Evolutionary conservation across 768 basidiomycete genomes (phyloP), one percentile per base, ranked within the genome.

Genomic region (Boletus pseudopeckii): DNA sequence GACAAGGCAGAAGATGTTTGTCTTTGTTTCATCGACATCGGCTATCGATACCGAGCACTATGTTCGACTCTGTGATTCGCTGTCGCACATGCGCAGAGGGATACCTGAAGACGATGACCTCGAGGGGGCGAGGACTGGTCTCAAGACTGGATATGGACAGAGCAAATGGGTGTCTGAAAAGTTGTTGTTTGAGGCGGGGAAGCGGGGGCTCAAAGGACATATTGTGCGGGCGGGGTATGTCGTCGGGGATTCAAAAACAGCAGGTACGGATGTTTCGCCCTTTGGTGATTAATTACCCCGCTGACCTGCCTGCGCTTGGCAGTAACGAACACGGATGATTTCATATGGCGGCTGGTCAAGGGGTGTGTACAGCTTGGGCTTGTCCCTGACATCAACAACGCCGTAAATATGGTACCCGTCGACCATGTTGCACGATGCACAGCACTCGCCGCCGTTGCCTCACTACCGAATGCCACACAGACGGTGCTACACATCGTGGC

Each of bases 321-420:
- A 92, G 95, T 98, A 4, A 98, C 96, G 13, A 99, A 99, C 73
- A 98, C 97, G 33, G 96, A 99, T 62, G 97, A 99, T 69, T 99
- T 99, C 72, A 83, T 99, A 52, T 98, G 96, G 96, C 84, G 97
- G 4, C 75, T 99, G 71, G 91, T 97, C 66, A 98, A 98, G 71
- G 97, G 97, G n/a, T 98, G 94, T 66, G 80, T 98, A 36, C 97
- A 99, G 68, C 85, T 98, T n/a, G 96, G 95, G 1, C 81, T 92
- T 38, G 86, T 93, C 3, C 97, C 97, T 10, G 92, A 99, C 67
- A 98, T 99, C 71, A 93, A 97, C 77, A 99, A 99, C 72, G 88
- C 92, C 1, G 81, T 99, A 64, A 99, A 99, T 74, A 95, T 98
- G 88, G 92, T 95, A 8, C 97, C 97, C 0, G 97, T 98, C 37